A percentile compares a stretch with the other conserved stretches of the same genome.
These are phyloP conservation scores for Phytophthora melonis DNA, from an alignment of 352 stramenopile species.

Conservation along the genomic window DNA sequence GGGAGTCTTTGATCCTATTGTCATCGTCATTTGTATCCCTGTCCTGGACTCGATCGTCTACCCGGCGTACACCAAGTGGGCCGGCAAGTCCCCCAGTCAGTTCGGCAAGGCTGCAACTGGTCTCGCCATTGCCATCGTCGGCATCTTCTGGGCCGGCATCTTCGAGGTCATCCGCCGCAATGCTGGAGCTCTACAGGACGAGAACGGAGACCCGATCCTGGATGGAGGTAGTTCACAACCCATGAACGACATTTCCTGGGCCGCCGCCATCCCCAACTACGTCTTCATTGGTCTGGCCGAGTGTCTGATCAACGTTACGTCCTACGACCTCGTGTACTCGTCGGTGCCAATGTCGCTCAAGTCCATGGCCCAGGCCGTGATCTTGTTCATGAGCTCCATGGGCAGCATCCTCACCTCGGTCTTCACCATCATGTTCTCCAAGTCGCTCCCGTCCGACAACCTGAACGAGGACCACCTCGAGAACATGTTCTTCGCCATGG, in stretches of 20 bases:
- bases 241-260: conserved; percentile 65
- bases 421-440: conserved; percentile 70
- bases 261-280: conserved; percentile 52
- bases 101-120: conserved; percentile 45
- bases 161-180: conserved; percentile 61
- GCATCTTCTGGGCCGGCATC: conserved; percentile 50
- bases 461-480: conserved; percentile 67
- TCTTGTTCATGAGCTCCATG: conserved; percentile 66
- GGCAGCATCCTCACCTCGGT: conserved; percentile 57
- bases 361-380: conserved; percentile 55
- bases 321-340: conserved; percentile 65
- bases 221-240: conserved; percentile 46
- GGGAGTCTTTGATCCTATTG: conserved; percentile 51
- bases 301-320: conserved; percentile 64
- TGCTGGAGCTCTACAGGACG: conserved; percentile 35
- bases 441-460: conserved; percentile 54
- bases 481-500: conserved; percentile 74
- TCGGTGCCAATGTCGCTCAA: conserved; percentile 56
- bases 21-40: conserved; percentile 51
- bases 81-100: conserved; percentile 42
- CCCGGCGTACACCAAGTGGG: conserved; percentile 40
- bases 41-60: conserved; percentile 49
- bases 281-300: conserved; percentile 59
- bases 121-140: conserved; percentile 44
- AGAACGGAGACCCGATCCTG: conserved; percentile 38